Percentiles rank a stretch among this genome's conserved stretches.
phyloP scores from a whole-genome alignment of 1,284 basidiomycete genomes.

The Sanguinoderma infundibulare region DNA sequence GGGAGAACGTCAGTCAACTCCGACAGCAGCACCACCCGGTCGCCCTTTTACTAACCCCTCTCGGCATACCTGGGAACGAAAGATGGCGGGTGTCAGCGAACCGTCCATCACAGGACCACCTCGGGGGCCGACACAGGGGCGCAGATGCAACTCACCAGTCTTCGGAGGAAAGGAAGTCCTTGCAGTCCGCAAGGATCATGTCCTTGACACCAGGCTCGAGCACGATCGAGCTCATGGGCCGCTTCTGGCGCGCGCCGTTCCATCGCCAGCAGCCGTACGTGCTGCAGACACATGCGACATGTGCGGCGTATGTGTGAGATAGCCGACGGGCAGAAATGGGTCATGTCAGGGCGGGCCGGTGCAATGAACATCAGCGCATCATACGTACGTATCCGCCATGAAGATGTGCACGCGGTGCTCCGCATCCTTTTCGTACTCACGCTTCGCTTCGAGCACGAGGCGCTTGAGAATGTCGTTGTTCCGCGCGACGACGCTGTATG shows the following conservation, averaged over 20 bases:
- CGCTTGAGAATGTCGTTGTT: constrained; percentile 85
- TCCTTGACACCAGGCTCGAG: constrained; percentile 85
- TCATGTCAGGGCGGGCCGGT: background rate
- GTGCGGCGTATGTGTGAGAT: background rate
- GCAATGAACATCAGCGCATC: too few relatives aligned
- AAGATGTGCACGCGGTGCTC: constrained; percentile 87
- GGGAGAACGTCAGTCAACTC: constrained; percentile 18
- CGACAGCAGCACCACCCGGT: constrained; percentile 22
- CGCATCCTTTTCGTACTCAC: constrained; percentile 86
- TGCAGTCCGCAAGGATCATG: constrained; percentile 84
- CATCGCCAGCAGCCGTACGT: constrained; percentile 80
- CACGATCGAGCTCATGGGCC: constrained; percentile 86
- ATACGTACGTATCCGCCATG: constrained; percentile 80
- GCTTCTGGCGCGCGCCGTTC: constrained; percentile 85
- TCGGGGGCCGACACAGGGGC: background rate
- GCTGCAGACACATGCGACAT: constrained; percentile 37
- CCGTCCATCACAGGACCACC: constrained; percentile 10
- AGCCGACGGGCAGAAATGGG: too few relatives aligned
- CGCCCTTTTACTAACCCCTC: constrained; percentile 56
- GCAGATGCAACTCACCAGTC: constrained; percentile 62
- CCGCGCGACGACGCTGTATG: constrained; percentile 76
- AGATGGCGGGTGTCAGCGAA: background rate
- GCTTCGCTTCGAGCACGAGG: constrained; percentile 82
- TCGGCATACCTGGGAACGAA: constrained; percentile 72
- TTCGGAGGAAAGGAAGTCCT: constrained; percentile 81